Conservation (phyloP, 345 rosid species). For the Arabis hirsuta region DNA sequence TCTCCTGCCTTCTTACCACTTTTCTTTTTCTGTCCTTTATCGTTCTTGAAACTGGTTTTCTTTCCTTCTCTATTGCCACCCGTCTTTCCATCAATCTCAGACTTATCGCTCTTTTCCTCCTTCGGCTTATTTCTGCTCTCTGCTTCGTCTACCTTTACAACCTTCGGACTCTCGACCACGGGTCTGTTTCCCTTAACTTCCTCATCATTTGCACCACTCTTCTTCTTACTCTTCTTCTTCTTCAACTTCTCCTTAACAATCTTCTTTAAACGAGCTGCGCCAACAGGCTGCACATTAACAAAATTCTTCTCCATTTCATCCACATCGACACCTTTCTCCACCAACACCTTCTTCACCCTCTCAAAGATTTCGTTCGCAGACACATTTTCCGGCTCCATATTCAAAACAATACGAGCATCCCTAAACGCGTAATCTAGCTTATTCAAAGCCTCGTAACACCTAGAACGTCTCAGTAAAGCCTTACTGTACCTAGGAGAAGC, state of each 20-base stretch:
- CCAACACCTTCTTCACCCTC: constrained; percentile 64
- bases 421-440: constrained; percentile 85
- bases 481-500: constrained; percentile 88
- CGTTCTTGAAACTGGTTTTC: constrained; percentile 35
- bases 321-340: constrained; percentile 67
- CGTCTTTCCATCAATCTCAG: constrained; percentile 33
- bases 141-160: constrained; percentile 3
- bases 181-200: constrained; percentile 43
- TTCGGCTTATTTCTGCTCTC: constrained; percentile 20
- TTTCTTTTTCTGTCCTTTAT: constrained; percentile 51
- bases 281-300: constrained; percentile 48
- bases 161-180: constrained; percentile 41
- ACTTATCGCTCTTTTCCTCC: constrained; percentile 27
- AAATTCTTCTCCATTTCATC: constrained; percentile 67
- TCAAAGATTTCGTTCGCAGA: constrained; percentile 76
- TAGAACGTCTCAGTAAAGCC: constrained; percentile 83
- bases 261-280: constrained; percentile 51
- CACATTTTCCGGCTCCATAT: constrained; percentile 79
- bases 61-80: constrained; percentile 12
- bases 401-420: constrained; percentile 76
- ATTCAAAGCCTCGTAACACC: constrained; percentile 85
- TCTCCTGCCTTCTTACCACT: constrained; percentile 41
- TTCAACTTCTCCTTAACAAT: constrained; percentile 68
- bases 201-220: constrained; percentile 42
- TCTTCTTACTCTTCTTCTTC: constrained; percentile 62